Evolutionary conservation across 75 land plant genomes (phyloP).

Genomic region (Adiantum capillusveneris): DNA sequence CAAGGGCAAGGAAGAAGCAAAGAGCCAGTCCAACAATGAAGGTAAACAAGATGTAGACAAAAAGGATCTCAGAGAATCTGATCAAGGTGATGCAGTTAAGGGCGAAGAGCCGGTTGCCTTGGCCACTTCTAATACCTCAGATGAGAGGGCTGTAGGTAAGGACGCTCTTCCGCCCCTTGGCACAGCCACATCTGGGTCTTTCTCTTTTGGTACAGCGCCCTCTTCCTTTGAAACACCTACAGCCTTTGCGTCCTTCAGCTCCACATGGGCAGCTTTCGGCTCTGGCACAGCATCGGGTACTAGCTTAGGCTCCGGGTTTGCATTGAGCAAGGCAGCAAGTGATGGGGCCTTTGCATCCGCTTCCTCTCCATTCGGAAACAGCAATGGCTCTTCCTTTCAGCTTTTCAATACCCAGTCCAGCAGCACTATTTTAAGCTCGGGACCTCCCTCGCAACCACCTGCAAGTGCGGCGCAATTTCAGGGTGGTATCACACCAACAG

Average conservation of each 20-base stretch:
- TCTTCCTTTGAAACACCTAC: neutral
- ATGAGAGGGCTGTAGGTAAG: neutral
- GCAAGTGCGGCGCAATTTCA: slow-evolving; percentile 23
- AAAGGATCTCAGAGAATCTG: neutral
- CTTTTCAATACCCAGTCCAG: slow-evolving; percentile 24
- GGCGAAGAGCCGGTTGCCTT: neutral
- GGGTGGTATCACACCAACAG: slow-evolving; percentile 78
- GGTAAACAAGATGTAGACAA: slow-evolving; percentile 10
- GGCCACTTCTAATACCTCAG: neutral
- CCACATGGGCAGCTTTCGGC: slow-evolving; percentile 16
- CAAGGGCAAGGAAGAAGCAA: slow-evolving; percentile 10
- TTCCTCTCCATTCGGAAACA: slow-evolving; percentile 29
- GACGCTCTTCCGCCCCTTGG: neutral
- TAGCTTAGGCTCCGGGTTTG: slow-evolving; percentile 27
- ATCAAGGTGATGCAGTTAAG: neutral
- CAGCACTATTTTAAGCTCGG: neutral
- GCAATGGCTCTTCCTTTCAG: slow-evolving; percentile 31
- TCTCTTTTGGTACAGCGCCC: slow-evolving; percentile 5
- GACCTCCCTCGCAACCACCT: slow-evolving; percentile 3
- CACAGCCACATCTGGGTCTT: neutral
- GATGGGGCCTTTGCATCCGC: slow-evolving; percentile 7
- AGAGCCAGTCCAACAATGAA: neutral
- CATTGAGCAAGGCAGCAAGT: slow-evolving; percentile 8
- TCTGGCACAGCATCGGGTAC: slow-evolving; percentile 37
- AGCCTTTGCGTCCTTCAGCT: slow-evolving; percentile 1